These are phyloP conservation scores for Agarophyton chilense DNA, from an alignment of 23 red algal species.

Conservation along the genomic window DNA sequence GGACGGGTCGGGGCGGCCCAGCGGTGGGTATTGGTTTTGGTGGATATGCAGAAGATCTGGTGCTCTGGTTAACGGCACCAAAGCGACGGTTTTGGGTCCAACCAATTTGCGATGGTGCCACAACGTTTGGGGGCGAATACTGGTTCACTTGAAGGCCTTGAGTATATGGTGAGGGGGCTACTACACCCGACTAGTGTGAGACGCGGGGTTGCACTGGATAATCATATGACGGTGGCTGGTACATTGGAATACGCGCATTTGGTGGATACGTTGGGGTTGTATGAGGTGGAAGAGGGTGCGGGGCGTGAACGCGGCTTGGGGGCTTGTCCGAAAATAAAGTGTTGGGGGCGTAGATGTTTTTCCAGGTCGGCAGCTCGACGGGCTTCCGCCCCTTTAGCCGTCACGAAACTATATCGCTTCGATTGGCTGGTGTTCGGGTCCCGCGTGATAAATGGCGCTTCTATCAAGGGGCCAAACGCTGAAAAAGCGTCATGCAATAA, in stretches of 20 bases:
- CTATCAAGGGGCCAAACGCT: conserved; percentile 79
- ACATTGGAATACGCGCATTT: neutral
- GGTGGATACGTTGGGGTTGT: neutral
- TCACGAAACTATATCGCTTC: conserved; percentile 82
- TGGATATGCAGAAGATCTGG: no score
- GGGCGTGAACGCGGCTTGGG: neutral
- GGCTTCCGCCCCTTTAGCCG: conserved; percentile 49
- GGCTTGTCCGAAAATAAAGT: conserved; percentile 57
- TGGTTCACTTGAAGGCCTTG: neutral
- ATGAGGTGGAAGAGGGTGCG: neutral
- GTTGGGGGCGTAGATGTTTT: conserved; percentile 16
- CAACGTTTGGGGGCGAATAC: neutral
- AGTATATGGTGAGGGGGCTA: neutral
- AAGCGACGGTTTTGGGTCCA: no score
- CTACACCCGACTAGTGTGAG: neutral
- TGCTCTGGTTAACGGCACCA: no score
- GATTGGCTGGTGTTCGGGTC: conserved; percentile 47
- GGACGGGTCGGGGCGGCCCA: neutral
- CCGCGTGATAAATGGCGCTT: conserved; percentile 80
- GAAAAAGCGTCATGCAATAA: conserved; percentile 81
- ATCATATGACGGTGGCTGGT: neutral
- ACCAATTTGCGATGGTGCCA: conserved; percentile 10
- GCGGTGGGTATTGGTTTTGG: neutral
- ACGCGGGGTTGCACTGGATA: neutral
- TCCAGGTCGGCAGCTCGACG: neutral